Conservation (phyloP, 805 yeast species). For the Hanseniaspora thailandica region DNA sequence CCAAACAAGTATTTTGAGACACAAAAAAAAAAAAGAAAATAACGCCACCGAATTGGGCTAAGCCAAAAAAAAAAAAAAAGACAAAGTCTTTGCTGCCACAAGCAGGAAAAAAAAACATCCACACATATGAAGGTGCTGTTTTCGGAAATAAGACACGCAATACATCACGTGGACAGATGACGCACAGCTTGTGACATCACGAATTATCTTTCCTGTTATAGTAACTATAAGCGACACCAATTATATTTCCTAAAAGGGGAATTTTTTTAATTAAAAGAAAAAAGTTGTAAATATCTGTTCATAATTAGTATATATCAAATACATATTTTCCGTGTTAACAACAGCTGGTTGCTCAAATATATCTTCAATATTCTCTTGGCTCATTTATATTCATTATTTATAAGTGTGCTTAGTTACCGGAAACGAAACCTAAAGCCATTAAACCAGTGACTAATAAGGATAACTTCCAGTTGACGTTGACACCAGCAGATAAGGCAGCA, state of each 20-base stretch:
- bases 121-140: too few relatives aligned
- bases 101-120: too few relatives aligned
- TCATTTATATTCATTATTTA: neutral
- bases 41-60: too few relatives aligned
- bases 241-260: neutral
- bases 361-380: neutral
- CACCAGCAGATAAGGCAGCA: conserved; percentile 1
- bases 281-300: neutral
- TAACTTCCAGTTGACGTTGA: conserved; percentile 14
- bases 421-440: conserved; percentile 14
- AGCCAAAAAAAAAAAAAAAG: too few relatives aligned
- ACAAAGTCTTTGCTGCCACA: too few relatives aligned
- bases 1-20: too few relatives aligned
- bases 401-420: conserved; percentile 8
- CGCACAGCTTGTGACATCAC: neutral
- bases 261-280: neutral
- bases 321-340: neutral
- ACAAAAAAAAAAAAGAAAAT: too few relatives aligned
- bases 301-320: neutral
- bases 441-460: conserved; percentile 12
- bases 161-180: too few relatives aligned
- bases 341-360: neutral
- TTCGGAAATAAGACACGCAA: too few relatives aligned
- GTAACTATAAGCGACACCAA: neutral
- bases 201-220: neutral